phyloP scores from a whole-genome alignment of 2,329 filamentous ascomycete genomes.

The Lachnellula subtilissima region DNA sequence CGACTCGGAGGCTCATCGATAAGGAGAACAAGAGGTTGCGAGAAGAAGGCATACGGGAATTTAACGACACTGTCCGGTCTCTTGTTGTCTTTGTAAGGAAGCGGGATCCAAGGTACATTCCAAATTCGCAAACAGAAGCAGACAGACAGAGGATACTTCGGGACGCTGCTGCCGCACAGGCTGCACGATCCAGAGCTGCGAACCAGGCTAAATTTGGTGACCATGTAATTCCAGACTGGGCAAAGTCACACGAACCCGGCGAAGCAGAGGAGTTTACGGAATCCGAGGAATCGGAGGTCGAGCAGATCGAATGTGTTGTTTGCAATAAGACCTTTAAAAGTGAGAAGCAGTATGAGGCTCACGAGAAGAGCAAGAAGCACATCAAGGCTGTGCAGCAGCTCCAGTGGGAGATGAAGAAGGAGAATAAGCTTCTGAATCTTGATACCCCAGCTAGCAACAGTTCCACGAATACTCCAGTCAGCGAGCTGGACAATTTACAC shows the following conservation, averaged over 20 bases:
- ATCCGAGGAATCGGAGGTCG: conserved; percentile 48
- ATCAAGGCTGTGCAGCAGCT: conserved; percentile 78
- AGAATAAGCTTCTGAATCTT: conserved; percentile 61
- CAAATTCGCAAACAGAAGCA: conserved; percentile 70
- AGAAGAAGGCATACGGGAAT: conserved; percentile 78
- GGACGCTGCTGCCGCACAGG: conserved; percentile 76
- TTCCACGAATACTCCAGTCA: conserved; percentile 8
- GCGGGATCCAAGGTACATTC: conserved; percentile 78
- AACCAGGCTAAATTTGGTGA: conserved; percentile 70
- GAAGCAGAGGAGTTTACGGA: conserved; percentile 50
- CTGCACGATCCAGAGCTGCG: conserved; percentile 73
- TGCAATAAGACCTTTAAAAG: conserved; percentile 84
- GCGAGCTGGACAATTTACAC: conserved; percentile 21
- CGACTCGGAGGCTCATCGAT: conserved; percentile 79
- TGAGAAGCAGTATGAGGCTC: conserved; percentile 83
- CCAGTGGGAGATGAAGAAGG: conserved; percentile 74
- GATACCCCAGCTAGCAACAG: conserved; percentile 21
- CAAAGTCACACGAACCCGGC: conserved; percentile 51
- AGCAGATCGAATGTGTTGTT: conserved; percentile 67
- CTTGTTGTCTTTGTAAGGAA: conserved; percentile 86
- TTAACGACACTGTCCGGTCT: conserved; percentile 86
- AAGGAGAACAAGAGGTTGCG: conserved; percentile 86
- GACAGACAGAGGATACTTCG: conserved; percentile 76
- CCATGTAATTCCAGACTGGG: conserved; percentile 70
- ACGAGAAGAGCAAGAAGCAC: conserved; percentile 97